Conservation (phyloP, 2,329 filamentous ascomycete genomes). For the Aspergillus bombycis region DNA sequence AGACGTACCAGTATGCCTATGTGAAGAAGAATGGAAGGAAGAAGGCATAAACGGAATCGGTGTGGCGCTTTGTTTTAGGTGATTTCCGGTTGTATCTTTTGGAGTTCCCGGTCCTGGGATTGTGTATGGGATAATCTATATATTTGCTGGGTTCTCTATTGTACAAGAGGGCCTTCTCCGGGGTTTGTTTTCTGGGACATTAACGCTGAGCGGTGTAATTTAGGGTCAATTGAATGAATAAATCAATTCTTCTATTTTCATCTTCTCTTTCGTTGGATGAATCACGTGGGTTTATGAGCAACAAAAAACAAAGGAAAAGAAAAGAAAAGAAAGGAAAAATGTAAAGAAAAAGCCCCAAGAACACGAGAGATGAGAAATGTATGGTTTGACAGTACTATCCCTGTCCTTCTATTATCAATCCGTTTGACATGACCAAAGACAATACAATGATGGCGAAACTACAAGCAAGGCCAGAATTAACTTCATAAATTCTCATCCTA, state of each 20-base stretch:
- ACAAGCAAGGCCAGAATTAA: neutral
- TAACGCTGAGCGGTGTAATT: neutral
- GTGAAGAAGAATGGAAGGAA: slow-evolving; percentile 13
- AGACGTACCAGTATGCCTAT: slow-evolving; percentile 46
- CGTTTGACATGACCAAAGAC: neutral
- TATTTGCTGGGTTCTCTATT: neutral
- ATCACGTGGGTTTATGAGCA: neutral
- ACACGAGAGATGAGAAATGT: neutral
- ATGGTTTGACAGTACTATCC: neutral
- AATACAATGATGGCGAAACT: neutral
- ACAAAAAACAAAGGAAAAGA: too few relatives aligned
- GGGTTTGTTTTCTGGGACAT: neutral
- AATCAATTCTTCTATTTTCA: neutral
- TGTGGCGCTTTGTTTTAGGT: neutral
- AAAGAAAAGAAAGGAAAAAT: too few relatives aligned
- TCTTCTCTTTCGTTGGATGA: neutral
- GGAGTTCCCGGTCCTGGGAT: neutral
- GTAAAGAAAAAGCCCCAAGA: neutral
- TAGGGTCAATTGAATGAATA: neutral
- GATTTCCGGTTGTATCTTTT: neutral
- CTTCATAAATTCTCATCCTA: neutral
- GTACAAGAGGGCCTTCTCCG: neutral
- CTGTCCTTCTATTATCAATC: neutral
- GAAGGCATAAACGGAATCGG: neutral
- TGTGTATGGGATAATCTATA: neutral